These are phyloP conservation scores for Vitis labrusca DNA, from an alignment of 164 flowering plant species.

Conservation along the genomic window DNA sequence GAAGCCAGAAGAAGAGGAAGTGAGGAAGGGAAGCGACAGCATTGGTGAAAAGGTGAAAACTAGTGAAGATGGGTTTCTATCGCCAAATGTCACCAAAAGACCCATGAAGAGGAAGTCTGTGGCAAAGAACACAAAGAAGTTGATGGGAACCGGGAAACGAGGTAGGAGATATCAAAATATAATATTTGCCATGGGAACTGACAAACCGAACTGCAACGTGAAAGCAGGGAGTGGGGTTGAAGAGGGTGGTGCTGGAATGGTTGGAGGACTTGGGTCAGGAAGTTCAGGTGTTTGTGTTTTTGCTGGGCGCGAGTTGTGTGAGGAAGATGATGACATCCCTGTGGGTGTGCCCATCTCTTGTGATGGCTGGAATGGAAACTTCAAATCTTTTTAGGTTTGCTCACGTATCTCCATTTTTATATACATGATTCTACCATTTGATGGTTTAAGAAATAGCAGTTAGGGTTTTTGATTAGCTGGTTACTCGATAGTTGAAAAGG, in stretches of 20 bases:
- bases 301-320: background rate
- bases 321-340: no score
- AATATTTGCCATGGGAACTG: background rate
- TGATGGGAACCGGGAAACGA: slow-evolving; percentile 22
- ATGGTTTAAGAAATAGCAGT: no score
- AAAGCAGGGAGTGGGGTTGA: background rate
- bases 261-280: background rate
- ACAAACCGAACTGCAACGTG: background rate
- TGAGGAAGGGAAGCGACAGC: background rate
- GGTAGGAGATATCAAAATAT: background rate
- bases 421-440: no score
- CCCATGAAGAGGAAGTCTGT: slow-evolving; percentile 16
- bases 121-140: slow-evolving; percentile 19
- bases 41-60: background rate
- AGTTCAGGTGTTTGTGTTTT: background rate
- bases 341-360: no score
- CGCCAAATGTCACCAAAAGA: no score
- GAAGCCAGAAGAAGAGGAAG: background rate
- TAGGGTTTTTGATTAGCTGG: no score
- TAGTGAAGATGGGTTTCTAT: no score
- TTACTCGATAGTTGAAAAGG: no score
- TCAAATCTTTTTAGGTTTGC: no score
- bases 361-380: no score
- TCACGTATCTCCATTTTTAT: no score
- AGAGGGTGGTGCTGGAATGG: background rate